These are phyloP conservation scores for Musa beccarii DNA, from an alignment of 176 grass and related monocot species.

Conservation along the genomic window DNA sequence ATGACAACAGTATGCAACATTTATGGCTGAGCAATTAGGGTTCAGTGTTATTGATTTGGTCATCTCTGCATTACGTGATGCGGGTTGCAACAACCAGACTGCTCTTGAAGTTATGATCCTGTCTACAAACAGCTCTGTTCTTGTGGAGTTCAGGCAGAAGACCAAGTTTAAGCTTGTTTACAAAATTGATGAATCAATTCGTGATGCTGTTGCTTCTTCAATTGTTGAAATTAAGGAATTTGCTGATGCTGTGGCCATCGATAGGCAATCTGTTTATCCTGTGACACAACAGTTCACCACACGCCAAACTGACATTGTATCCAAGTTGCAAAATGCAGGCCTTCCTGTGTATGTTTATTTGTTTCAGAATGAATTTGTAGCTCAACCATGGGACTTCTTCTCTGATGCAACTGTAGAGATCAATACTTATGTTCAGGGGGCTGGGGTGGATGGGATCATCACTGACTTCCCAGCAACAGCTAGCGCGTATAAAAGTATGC, in stretches of 20 bases:
- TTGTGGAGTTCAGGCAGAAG: constrained; percentile 54
- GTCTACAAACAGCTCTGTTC: constrained; percentile 59
- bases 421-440: constrained; percentile 45
- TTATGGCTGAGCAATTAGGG: constrained; percentile 41
- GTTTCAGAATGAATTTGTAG: constrained; percentile 59
- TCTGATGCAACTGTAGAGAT: constrained; percentile 60
- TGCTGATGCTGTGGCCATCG: constrained; percentile 50
- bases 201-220: constrained; percentile 37
- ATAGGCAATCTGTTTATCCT: constrained; percentile 38
- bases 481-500: constrained; percentile 66
- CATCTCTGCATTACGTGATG: constrained; percentile 36
- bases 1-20: constrained; percentile 49
- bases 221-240: constrained; percentile 50
- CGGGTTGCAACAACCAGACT: constrained; percentile 48
- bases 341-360: constrained; percentile 52
- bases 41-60: constrained; percentile 32
- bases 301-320: constrained; percentile 23
- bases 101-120: constrained; percentile 48
- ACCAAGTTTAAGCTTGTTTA: constrained; percentile 59
- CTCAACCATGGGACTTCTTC: constrained; percentile 60
- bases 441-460: constrained; percentile 51
- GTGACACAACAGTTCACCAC: constrained; percentile 1
- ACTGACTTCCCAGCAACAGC: constrained; percentile 80
- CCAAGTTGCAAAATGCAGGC: constrained; percentile 38
- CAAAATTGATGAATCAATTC: constrained; percentile 21